These are phyloP conservation scores for Catenaria anguillulae DNA, from an alignment of 371 early-diverging fungal species.

Conservation along the genomic window DNA sequence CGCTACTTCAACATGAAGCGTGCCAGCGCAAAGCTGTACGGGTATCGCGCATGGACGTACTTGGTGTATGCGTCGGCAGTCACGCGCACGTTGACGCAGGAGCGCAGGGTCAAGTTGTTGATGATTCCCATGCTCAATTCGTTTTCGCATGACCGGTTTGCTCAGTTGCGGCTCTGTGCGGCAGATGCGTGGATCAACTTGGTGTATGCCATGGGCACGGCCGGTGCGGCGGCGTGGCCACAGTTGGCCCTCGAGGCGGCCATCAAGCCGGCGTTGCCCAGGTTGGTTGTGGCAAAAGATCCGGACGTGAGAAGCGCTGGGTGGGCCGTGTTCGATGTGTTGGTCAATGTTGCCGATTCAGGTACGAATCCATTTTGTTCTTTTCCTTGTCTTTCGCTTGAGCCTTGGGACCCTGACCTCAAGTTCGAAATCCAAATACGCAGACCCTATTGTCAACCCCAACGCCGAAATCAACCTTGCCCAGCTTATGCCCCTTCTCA, in stretches of 20 bases:
- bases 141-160: not conserved
- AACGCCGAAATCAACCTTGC: no score
- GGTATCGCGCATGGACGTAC: slow-evolving; percentile 1
- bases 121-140: not conserved
- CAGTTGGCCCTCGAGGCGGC: not conserved
- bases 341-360: no score
- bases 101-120: not conserved
- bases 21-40: not conserved
- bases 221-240: no score
- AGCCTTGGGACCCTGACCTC: no score
- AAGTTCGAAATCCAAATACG: no score
- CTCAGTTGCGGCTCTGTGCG: not conserved
- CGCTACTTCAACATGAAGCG: slow-evolving; percentile 1
- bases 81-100: not conserved
- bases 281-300: not conserved
- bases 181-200: slow-evolving; percentile 5
- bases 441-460: no score
- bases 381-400: no score
- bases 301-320: not conserved
- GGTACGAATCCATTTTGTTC: no score
- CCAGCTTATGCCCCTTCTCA: no score
- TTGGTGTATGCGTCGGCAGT: not conserved
- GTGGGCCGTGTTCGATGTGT: not conserved
- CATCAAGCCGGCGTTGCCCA: not conserved
- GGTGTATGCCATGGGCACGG: not conserved